Base-by-base conservation (phyloP, 208 protist species). In the Eutreptiella sp. region DNA sequence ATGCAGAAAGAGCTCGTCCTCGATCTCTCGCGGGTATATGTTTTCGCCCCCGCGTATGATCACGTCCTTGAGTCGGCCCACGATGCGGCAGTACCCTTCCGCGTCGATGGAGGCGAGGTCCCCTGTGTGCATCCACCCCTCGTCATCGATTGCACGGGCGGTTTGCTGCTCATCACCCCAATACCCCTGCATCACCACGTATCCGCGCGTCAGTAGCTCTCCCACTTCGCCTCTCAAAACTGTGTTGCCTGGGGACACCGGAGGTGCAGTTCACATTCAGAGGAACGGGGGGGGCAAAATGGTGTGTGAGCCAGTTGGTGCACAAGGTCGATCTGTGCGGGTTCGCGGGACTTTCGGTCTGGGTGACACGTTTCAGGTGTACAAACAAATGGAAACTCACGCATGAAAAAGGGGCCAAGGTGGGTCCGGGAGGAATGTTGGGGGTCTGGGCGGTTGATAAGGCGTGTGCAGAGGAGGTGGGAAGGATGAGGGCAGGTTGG, bases 1-100 rank as follows among this genome's bases (percentile, higher is more conserved):
- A 38, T 79, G 58, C 5, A 23, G 52, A 23, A 67, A 72, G n/a
- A 84, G 31, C 46, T 78, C 61, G 2, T 75, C 69, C 35, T 85
- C 79, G 11, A 85, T 63, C 45, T 84, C 76, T 4, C 63, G 9
- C 21, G 79, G 79, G 28, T 58, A 79, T 27, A 85, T 77, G 29
- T 85, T 85, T 47, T 85, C 79, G 0, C 77, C 79, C 36, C 79
- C 79, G 16, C 79, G 35, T 29, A 84, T 84, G 34, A 85, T 76
- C 34, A 85, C 70, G 41, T 85, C 79, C 66, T 80, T 80, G 32
- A 31, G 54, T 33, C 74, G 53, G 7, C 79, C 79, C 24, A 79
- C 71, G 35, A 85, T 76, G 9, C 39, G 36, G 29, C 32, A 53
- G 59, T 77, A 84, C 4, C 79, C 77, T 4, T 79, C 31, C 5